Evolutionary conservation across 1,284 basidiomycete genomes (phyloP).

Genomic region (Irpex rosettiformis): DNA sequence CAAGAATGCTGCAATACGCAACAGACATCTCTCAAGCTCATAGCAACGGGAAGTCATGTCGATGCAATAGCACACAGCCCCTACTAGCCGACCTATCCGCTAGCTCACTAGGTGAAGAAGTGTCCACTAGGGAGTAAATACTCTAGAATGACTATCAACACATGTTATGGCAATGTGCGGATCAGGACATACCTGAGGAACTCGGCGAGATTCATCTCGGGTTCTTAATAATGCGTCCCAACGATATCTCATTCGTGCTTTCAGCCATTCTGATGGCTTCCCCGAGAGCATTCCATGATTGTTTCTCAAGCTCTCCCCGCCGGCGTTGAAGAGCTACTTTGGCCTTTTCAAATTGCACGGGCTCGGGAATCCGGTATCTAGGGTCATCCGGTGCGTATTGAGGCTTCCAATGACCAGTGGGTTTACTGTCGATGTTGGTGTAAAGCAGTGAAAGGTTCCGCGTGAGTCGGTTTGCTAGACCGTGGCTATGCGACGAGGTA

Average conservation of each 20-base stretch:
- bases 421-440: background rate
- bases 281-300: constrained; percentile 36
- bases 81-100: background rate
- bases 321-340: background rate
- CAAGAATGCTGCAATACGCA: constrained; percentile 2
- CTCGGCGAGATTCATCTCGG: background rate
- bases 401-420: background rate
- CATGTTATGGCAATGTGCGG: background rate
- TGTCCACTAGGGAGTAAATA: background rate
- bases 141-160: background rate
- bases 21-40: constrained; percentile 1
- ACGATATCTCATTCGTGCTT: constrained; percentile 37
- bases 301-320: constrained; percentile 22
- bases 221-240: constrained; percentile 33
- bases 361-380: background rate
- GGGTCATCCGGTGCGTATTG: background rate
- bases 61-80: constrained; percentile 1
- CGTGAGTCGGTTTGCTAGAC: constrained; percentile 55
- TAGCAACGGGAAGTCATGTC: background rate
- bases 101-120: background rate
- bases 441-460: constrained; percentile 33
- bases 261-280: constrained; percentile 52
- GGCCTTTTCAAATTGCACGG: background rate
- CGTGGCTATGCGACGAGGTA: constrained; percentile 53
- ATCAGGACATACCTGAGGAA: background rate